A percentile compares a stretch with the other conserved stretches of the same genome.
Evolutionary conservation across 192 early-diverging fungal species (phyloP).

Genomic region (Neocallimastix lanati): DNA sequence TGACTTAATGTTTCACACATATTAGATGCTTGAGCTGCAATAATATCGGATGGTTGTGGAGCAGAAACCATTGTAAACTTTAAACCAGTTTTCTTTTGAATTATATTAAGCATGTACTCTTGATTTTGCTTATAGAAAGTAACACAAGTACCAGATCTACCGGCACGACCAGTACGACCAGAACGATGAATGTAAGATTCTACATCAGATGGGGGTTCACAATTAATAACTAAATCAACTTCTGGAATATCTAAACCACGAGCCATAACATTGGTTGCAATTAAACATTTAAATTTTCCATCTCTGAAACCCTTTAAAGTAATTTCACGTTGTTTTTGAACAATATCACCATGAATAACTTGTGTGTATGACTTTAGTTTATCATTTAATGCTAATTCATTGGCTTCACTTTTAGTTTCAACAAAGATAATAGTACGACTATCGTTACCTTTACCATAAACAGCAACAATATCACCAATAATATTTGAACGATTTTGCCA

Average conservation of each 20-base stretch:
- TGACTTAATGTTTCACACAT: constrained; percentile 44
- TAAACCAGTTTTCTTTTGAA: constrained; percentile 60
- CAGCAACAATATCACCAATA: constrained; percentile 81
- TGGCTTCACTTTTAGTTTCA: constrained; percentile 81
- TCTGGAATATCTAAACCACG: constrained; percentile 92
- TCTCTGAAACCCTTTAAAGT: constrained; percentile 74
- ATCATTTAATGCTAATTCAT: constrained; percentile 57
- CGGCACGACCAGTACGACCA: constrained; percentile 85
- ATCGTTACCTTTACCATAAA: constrained; percentile 53
- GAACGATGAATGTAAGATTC: constrained; percentile 91
- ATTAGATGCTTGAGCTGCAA: constrained; percentile 57
- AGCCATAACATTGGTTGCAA: constrained; percentile 87
- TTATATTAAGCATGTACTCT: constrained; percentile 59
- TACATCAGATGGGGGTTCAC: constrained; percentile 80
- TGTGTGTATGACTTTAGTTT: constrained; percentile 57
- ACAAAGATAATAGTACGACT: constrained; percentile 77
- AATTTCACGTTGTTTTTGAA: constrained; percentile 55
- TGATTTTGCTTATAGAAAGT: constrained; percentile 83
- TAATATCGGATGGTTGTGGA: constrained; percentile 79
- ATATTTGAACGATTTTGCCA: constrained; percentile 81
- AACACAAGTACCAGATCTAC: constrained; percentile 69
- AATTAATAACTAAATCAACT: constrained; percentile 93
- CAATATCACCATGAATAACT: constrained; percentile 72
- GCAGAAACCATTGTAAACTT: constrained; percentile 59
- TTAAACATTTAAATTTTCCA: constrained; percentile 63